A percentile compares a stretch with the other conserved stretches of the same genome.
These are phyloP conservation scores for Mycena olivaceomarginata DNA, from an alignment of 768 basidiomycete species.

Conservation along the genomic window DNA sequence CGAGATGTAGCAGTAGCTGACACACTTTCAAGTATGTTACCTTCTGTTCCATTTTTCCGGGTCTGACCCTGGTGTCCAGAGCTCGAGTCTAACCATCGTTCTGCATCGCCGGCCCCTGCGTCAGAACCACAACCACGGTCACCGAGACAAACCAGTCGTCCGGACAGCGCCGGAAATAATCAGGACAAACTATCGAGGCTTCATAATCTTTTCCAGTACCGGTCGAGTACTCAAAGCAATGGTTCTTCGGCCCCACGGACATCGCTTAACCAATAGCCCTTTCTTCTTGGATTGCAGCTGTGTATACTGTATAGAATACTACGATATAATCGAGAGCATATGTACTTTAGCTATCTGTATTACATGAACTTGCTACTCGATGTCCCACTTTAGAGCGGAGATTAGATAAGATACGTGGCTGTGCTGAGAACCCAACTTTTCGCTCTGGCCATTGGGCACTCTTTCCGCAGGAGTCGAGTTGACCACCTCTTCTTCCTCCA, in stretches of 20 bases:
- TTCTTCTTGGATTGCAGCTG: constrained; percentile 21
- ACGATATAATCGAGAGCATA: constrained; percentile 15
- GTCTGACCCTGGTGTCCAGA: constrained; percentile 59
- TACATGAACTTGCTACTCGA: constrained; percentile 1
- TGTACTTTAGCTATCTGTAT: constrained; percentile 28
- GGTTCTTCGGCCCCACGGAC: constrained; percentile 62
- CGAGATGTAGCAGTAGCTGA: constrained; percentile 88
- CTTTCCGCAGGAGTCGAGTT: too few relatives aligned
- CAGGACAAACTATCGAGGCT: constrained; percentile 85
- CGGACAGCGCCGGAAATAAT: constrained; percentile 60
- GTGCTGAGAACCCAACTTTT: neutral
- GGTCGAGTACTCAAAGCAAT: constrained; percentile 76
- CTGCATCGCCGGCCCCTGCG: constrained; percentile 54
- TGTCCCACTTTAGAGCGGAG: too few relatives aligned
- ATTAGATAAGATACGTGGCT: too few relatives aligned
- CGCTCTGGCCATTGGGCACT: neutral
- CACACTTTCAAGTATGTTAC: constrained; percentile 83
- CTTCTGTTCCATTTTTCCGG: constrained; percentile 30
- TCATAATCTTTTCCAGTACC: constrained; percentile 90
- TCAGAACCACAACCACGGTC: constrained; percentile 57
- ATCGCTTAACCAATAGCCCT: constrained; percentile 36
- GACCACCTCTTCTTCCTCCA: too few relatives aligned
- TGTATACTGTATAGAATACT: constrained; percentile 36
- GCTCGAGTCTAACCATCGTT: constrained; percentile 76
- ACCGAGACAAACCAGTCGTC: constrained; percentile 51